Base-by-base conservation (phyloP, 495 filamentous ascomycete species). In the Talaromyces stipitatus region DNA sequence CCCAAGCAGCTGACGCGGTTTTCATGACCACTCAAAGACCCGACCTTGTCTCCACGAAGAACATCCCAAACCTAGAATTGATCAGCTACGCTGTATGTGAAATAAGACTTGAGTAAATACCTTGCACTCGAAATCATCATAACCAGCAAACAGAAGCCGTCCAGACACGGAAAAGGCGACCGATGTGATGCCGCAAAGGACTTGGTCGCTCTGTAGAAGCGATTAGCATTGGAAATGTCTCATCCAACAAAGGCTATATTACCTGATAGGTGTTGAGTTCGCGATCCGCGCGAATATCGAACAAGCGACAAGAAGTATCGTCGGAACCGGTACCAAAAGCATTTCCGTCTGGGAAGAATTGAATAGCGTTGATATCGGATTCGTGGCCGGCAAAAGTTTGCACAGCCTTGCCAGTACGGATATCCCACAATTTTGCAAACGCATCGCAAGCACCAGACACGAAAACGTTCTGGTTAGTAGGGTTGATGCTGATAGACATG, bases 51-150 rank as follows among this genome's bases (percentile, higher is more conserved):
- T 51, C 92, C 94, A 56, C 94, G 89, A 38, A 96, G 88, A 55
- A 95, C 83, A 78, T 98, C 94, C 94, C 94, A 98, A 36, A 98
- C 94, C 92, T 97, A 56, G 56, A 41, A 36, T 23, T 38, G 24
- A 24, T 52, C 22, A 55, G 54, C 46, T 27, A 47, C 26, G 24
- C 10, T 14, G 38, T 7, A 56, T 57, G 22, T 22, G 3, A 43
- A 8, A 33, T 28, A 8, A 16, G 18, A 24, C 28, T 12, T 5
- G 36, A 32, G 0, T 0, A 56, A 80, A 64, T 78, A 97, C 94
- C 87, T 98, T 98, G 89, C 94, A 98, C 74, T 98, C 94, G 67
- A 97, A 98, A 66, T 98, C 94, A 65, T 98, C 94, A 68, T 98
- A 98, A 58, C 94, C 94, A 56, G 94, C 94, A 69, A 98, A 98